Conservation (phyloP, 306 rosid genomes). For the Citrullus colocynthis region DNA sequence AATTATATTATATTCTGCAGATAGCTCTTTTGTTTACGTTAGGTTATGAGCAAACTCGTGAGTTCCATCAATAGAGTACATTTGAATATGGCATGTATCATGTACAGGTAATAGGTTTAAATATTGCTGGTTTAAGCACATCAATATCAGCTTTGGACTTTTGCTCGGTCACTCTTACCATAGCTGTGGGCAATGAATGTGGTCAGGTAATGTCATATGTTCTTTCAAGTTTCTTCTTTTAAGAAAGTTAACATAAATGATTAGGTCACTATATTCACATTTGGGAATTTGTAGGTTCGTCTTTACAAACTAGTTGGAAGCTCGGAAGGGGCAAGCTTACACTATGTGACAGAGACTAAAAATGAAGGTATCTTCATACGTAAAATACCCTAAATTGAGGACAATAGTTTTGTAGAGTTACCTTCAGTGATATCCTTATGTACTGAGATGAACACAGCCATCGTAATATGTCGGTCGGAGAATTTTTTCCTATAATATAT, state of each 20-base stretch:
- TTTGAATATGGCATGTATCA: conserved; percentile 12
- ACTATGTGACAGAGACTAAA: conserved; percentile 46
- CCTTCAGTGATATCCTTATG: background rate
- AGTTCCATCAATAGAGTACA: conserved; percentile 8
- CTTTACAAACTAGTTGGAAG: conserved; percentile 41
- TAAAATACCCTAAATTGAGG: background rate
- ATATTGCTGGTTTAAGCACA: conserved; percentile 25
- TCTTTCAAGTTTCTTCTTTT: conserved; percentile 4
- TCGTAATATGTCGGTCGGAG: background rate
- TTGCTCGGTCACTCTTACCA: conserved; percentile 37
- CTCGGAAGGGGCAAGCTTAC: conserved; percentile 24
- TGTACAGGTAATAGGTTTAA: conserved; percentile 44
- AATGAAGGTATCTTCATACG: conserved; percentile 39
- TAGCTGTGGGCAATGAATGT: conserved; percentile 56
- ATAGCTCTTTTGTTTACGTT: conserved; percentile 4
- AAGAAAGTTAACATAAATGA: conserved; percentile 12
- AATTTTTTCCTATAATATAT: background rate
- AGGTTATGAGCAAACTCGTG: conserved; percentile 5
- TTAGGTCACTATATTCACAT: conserved; percentile 14
- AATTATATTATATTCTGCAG: background rate
- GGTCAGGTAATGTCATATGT: conserved; percentile 45
- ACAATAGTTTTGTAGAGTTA: background rate
- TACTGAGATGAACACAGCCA: background rate
- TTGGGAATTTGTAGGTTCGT: conserved; percentile 48
- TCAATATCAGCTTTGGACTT: conserved; percentile 62